Conservation (phyloP, 2,329 filamentous ascomycete genomes). For the Neurospora sp. region DNA sequence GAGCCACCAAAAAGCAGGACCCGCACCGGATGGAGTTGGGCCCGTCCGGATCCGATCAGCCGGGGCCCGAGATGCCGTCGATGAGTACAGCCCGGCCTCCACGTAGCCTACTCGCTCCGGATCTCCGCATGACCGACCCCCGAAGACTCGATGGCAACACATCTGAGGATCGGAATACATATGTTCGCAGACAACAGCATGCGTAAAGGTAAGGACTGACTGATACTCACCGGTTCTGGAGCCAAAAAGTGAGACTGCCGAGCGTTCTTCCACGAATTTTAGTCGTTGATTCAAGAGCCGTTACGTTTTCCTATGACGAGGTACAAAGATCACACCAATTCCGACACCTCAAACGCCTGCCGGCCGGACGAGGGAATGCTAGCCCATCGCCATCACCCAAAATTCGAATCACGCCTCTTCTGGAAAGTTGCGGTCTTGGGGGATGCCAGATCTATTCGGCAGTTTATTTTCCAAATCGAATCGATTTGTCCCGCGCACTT, state of each 20-base stretch:
- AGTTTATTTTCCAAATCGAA: not conserved
- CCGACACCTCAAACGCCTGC: too few relatives aligned
- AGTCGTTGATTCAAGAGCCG: not conserved
- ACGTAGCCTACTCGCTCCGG: not conserved
- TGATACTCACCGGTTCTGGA: too few relatives aligned
- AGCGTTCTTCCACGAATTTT: not conserved
- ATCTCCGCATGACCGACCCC: not conserved
- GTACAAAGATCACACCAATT: too few relatives aligned
- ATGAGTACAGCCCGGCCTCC: not conserved
- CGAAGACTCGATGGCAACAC: not conserved
- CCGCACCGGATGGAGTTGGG: not conserved
- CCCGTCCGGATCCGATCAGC: not conserved
- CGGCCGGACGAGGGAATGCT: not conserved
- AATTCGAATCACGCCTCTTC: not conserved
- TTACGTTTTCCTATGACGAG: not conserved
- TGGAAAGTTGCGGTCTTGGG: not conserved
- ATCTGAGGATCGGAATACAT: not conserved
- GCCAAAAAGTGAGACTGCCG: too few relatives aligned
- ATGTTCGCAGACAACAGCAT: not conserved
- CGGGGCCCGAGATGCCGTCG: not conserved
- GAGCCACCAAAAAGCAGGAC: not conserved
- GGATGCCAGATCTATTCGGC: not conserved
- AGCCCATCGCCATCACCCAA: not conserved
- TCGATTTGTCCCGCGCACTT: not conserved
- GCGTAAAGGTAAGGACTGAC: not conserved